These are phyloP conservation scores for Magnusiomyces sp. DNA, from an alignment of 1,139 yeast genomes.

Conservation along the genomic window DNA sequence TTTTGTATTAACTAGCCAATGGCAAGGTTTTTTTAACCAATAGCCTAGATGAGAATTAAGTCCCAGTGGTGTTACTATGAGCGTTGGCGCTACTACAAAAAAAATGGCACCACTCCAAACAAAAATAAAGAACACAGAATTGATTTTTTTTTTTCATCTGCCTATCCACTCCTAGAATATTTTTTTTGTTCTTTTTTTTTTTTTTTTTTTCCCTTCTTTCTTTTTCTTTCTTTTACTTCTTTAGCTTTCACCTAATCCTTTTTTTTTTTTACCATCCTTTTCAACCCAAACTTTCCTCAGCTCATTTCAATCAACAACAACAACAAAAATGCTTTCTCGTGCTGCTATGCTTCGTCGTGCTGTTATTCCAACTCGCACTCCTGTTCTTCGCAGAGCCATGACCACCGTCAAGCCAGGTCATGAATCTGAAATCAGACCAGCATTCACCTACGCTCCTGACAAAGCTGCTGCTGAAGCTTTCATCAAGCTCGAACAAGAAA, in stretches of 20 bases:
- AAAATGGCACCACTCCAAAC: slow-evolving; percentile 6
- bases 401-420: slow-evolving; percentile 26
- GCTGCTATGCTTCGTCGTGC: slow-evolving; percentile 16
- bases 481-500: slow-evolving; percentile 44
- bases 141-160: not conserved
- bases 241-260: slow-evolving; percentile 1
- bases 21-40: too few relatives aligned
- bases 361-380: slow-evolving; percentile 15
- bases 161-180: not conserved
- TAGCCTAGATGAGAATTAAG: too few relatives aligned
- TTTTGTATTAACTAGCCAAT: too few relatives aligned
- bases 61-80: too few relatives aligned
- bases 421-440: slow-evolving; percentile 26
- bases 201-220: not conserved
- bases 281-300: not conserved
- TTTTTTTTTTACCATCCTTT: not conserved
- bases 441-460: slow-evolving; percentile 35
- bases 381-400: slow-evolving; percentile 15
- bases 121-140: not conserved
- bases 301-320: not conserved
- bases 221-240: not conserved
- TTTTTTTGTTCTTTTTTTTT: not conserved
- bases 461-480: slow-evolving; percentile 48
- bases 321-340: slow-evolving; percentile 14
- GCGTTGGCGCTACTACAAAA: too few relatives aligned